Base-by-base conservation (phyloP, 108 stramenopile species). In the Tribonema minus region DNA sequence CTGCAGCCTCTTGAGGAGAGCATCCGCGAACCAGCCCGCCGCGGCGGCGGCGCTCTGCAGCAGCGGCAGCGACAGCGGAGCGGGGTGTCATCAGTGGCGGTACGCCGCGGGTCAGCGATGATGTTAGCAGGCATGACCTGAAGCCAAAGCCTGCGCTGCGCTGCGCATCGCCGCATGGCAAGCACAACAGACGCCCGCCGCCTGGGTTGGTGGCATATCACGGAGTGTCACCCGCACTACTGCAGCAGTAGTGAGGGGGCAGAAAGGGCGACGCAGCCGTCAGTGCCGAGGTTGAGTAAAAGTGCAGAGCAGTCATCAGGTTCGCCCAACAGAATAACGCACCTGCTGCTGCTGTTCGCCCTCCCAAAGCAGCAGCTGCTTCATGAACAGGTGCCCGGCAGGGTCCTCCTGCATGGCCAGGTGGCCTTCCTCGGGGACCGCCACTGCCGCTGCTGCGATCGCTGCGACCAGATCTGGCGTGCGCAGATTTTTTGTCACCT, bases 361-460 rank as follows among this genome's bases (percentile, higher is more conserved):
- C 61, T 79, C 77, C 28, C 77, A 54, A 15, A 36, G 23, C 15
- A 79, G 77, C 23, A 79, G 77, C 34, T 79, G 46, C 77, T 79
- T 79, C 77, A 79, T 79, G 30, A 79, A 79, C 7, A 79, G 61
- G 68, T 79, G 77, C 3, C 61, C 77, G 33, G 77, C 23, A 26
- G 67, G 58, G 34, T 79, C 77, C 77, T 79, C n/a, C 58, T 1
- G 2, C 4, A 62, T 58, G 12, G 26, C 12, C 20, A 54, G 46
- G 20, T 9, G 15, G 20, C 46, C 46, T 54, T 9, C 46, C 20
- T 9, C 46, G 9, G 46, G 46, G 9, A 20, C 46, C 20, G 46
- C 46, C 20, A 20, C 20, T 9, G 46, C 46, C 20, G 46, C 46
- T 54, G 46, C 46, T 54, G 46, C 46, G 9, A 54, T 20, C 20